phyloP scores from a whole-genome alignment of 83 land plant genomes.

The Diphasiastrum complanatum region DNA sequence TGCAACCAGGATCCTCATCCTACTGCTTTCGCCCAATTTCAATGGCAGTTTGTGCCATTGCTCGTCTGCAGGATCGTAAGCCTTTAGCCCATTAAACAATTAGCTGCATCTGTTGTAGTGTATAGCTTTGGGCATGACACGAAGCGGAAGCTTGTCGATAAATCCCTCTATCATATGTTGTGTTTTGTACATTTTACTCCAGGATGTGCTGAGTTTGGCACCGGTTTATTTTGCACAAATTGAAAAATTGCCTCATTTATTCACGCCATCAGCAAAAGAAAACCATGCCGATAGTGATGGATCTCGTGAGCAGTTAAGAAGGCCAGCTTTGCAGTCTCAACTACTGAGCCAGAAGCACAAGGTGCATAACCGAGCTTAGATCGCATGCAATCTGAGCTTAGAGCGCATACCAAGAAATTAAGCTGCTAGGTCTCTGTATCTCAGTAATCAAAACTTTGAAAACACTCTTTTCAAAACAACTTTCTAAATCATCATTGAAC shows the following conservation, averaged over 20 bases:
- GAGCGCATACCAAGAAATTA: no score
- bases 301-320: neutral
- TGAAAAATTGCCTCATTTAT: slow-evolving; percentile 5
- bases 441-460: no score
- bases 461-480: no score
- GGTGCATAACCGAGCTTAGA: no score
- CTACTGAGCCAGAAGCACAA: no score
- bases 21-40: no score
- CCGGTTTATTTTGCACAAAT: slow-evolving; percentile 18
- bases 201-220: slow-evolving; percentile 7
- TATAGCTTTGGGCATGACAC: slow-evolving; percentile 15
- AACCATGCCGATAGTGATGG: slow-evolving; percentile 5
- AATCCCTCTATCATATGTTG: slow-evolving; percentile 12
- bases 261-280: no score
- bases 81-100: neutral
- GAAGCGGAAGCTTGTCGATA: slow-evolving; percentile 15
- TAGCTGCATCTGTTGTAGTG: slow-evolving; percentile 2
- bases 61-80: neutral
- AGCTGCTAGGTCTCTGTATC: no score
- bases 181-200: slow-evolving; percentile 4
- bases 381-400: no score
- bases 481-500: no score
- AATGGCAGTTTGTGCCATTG: no score
- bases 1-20: no score
- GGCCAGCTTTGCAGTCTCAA: neutral